These are phyloP conservation scores for Starmerella geochares DNA, from an alignment of 805 yeast species.

Conservation along the genomic window DNA sequence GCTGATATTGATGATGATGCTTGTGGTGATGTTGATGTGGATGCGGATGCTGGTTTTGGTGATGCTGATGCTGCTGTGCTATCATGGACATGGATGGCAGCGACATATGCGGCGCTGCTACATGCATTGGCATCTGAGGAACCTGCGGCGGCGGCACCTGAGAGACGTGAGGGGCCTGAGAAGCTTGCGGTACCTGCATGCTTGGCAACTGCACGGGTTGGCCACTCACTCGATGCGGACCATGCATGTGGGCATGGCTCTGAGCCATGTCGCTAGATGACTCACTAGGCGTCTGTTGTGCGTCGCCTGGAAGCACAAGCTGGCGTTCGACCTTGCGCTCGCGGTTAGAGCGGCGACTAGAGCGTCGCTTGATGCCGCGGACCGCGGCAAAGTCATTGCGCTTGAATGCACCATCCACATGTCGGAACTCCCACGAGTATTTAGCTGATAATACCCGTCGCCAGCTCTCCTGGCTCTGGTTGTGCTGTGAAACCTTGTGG, in stretches of 20 bases:
- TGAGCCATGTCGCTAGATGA: neutral
- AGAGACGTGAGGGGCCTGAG: neutral
- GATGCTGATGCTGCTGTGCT: neutral
- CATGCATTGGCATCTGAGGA: neutral
- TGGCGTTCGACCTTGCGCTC: slow-evolving; percentile 19
- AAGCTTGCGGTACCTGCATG: neutral
- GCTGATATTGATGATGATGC: neutral
- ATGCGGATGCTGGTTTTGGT: slow-evolving; percentile 3
- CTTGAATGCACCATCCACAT: slow-evolving; percentile 64
- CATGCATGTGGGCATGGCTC: neutral
- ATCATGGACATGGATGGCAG: neutral
- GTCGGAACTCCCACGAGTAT: slow-evolving; percentile 75
- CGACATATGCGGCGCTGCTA: neutral
- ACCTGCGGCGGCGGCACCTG: neutral
- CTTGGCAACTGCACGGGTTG: neutral
- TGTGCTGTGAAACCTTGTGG: slow-evolving; percentile 46
- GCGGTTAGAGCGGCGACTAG: slow-evolving; percentile 30
- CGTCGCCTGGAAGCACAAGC: slow-evolving; percentile 11
- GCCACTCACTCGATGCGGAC: neutral
- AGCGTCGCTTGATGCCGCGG: slow-evolving; percentile 67
- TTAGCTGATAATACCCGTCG: slow-evolving; percentile 1
- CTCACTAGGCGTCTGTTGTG: neutral
- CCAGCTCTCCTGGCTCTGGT: slow-evolving; percentile 12
- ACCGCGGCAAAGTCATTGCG: slow-evolving; percentile 71
- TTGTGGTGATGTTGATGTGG: slow-evolving; percentile 2